Conservation (phyloP, 2,329 filamentous ascomycete genomes). For the Claviceps maximensis region DNA sequence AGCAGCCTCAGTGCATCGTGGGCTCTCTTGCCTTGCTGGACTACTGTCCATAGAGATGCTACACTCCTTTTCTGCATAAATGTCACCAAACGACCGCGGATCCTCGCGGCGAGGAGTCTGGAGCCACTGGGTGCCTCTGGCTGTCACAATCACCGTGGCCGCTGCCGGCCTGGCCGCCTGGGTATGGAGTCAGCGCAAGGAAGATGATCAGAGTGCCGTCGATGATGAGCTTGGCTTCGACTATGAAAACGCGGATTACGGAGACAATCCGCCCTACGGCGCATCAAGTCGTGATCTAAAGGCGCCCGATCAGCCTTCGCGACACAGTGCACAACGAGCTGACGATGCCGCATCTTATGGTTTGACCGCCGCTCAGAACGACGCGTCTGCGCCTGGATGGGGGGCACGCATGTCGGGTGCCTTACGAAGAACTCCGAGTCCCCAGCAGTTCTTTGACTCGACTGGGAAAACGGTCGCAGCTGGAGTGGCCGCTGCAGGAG, state of each 20-base stretch:
- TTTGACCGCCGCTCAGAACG: slow-evolving; percentile 15
- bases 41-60: slow-evolving; percentile 19
- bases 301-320: slow-evolving; percentile 22
- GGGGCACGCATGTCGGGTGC: slow-evolving; percentile 69
- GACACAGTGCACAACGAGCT: slow-evolving; percentile 8
- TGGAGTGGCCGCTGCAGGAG: slow-evolving; percentile 70
- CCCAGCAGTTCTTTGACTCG: slow-evolving; percentile 75
- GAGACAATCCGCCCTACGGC: slow-evolving; percentile 38
- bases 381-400: slow-evolving; percentile 39
- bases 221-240: slow-evolving; percentile 39
- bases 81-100: slow-evolving; percentile 44
- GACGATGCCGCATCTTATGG: slow-evolving; percentile 30
- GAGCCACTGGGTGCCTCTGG: slow-evolving; percentile 81
- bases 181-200: slow-evolving; percentile 82
- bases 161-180: slow-evolving; percentile 78
- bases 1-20: background rate
- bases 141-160: slow-evolving; percentile 74
- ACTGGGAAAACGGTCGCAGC: slow-evolving; percentile 72
- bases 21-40: slow-evolving; percentile 6
- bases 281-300: slow-evolving; percentile 22
- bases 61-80: slow-evolving; percentile 24
- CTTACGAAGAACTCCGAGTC: slow-evolving; percentile 69
- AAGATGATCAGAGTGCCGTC: slow-evolving; percentile 54
- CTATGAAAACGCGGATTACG: slow-evolving; percentile 36
- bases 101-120: slow-evolving; percentile 50